These are phyloP conservation scores for Dactylis glomerata DNA, from an alignment of 176 grass and related monocot genomes.

Conservation along the genomic window DNA sequence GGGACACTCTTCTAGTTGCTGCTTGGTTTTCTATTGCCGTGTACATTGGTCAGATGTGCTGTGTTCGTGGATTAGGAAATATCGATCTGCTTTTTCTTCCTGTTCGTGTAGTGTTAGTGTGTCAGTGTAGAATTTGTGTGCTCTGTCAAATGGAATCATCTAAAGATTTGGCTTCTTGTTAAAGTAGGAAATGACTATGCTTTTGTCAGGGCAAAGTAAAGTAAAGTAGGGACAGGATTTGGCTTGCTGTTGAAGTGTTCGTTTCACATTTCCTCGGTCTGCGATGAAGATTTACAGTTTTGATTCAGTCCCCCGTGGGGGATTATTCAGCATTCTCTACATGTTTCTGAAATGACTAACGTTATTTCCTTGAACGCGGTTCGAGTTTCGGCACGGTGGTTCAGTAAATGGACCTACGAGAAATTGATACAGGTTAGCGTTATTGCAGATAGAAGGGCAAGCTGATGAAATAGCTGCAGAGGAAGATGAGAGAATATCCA, in stretches of 20 bases:
- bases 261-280: neutral
- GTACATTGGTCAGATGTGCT: neutral
- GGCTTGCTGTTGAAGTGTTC: neutral
- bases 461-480: conserved; percentile 28
- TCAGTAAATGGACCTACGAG: neutral
- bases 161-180: neutral
- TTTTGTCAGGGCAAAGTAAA: neutral
- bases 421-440: neutral
- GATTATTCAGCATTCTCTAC: neutral
- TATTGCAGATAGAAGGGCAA: conserved; percentile 37
- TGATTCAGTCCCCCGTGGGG: neutral
- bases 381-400: neutral
- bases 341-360: neutral
- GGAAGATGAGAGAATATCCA: conserved; percentile 41
- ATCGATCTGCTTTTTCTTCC: neutral
- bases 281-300: neutral
- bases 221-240: neutral
- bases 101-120: neutral
- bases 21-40: neutral
- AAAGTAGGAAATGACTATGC: neutral
- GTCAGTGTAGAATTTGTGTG: neutral
- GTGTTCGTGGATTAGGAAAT: neutral
- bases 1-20: neutral
- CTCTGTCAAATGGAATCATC: neutral
- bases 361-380: neutral